Percentiles rank a stretch among this genome's conserved stretches.
Conservation (phyloP, 768 basidiomycete genomes). For the Sporobolomyces roseus region DNA sequence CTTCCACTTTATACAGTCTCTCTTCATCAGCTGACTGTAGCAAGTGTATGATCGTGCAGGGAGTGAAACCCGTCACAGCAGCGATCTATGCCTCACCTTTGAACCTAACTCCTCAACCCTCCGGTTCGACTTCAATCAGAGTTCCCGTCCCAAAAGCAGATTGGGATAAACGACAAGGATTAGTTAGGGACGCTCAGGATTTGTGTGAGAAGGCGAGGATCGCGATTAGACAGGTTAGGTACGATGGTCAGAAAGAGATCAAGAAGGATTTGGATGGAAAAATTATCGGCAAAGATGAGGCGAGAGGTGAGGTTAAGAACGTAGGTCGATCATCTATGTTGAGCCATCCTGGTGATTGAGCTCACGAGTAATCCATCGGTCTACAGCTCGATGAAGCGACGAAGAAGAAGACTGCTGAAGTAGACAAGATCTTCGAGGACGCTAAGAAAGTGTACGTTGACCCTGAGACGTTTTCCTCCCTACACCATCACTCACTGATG, state of each 20-base stretch:
- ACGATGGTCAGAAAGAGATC: constrained; percentile 41
- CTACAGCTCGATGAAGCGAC: constrained; percentile 38
- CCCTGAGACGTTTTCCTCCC: background rate
- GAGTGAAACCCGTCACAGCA: constrained; percentile 30
- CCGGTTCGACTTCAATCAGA: constrained; percentile 24
- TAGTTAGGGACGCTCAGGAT: constrained; percentile 32
- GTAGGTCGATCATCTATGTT: too few relatives aligned
- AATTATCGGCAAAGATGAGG: constrained; percentile 33
- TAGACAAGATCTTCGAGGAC: constrained; percentile 40
- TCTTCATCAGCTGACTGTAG: background rate
- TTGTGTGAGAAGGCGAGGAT: constrained; percentile 37
- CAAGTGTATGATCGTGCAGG: background rate
- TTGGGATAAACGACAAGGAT: constrained; percentile 32
- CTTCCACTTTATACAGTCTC: background rate
- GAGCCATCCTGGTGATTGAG: too few relatives aligned
- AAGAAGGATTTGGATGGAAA: constrained; percentile 35
- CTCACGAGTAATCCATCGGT: too few relatives aligned
- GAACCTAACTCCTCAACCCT: constrained; percentile 29
- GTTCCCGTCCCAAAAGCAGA: constrained; percentile 34
- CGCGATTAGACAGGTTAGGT: constrained; percentile 19
- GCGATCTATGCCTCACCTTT: constrained; percentile 39
- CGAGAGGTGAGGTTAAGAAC: constrained; percentile 24
- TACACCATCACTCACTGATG: background rate
- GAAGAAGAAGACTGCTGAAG: constrained; percentile 41
- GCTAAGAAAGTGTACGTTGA: constrained; percentile 38